Conservation (phyloP, 768 basidiomycete genomes). For the Tylopilus plumbeoviolaceoides region DNA sequence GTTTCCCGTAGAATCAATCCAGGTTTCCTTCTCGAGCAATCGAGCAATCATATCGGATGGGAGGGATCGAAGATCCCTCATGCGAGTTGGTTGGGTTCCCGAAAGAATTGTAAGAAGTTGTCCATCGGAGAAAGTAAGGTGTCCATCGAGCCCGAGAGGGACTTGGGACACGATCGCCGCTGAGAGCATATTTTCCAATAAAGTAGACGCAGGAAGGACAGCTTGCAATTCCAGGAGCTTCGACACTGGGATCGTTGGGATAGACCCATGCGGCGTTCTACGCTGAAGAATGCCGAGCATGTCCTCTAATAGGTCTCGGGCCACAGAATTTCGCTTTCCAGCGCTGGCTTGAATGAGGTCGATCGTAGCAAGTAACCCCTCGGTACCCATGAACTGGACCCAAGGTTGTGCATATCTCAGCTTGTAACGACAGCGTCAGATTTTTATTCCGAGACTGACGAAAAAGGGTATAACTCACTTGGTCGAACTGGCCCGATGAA, state of each 20-base stretch:
- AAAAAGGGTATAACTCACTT: slow-evolving; percentile 3
- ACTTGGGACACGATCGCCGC: slow-evolving; percentile 35
- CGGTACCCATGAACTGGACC: slow-evolving; percentile 49
- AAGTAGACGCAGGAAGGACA: slow-evolving; percentile 31
- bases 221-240: slow-evolving; percentile 37
- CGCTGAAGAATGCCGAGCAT: slow-evolving; percentile 34
- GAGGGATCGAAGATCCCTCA: slow-evolving; percentile 4
- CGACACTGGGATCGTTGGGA: slow-evolving; percentile 26
- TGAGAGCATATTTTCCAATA: slow-evolving; percentile 49
- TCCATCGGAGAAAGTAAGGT: slow-evolving; percentile 4
- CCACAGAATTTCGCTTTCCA: neutral
- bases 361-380: slow-evolving; percentile 42
- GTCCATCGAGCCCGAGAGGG: slow-evolving; percentile 28
- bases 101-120: slow-evolving; percentile 5
- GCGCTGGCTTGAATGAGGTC: slow-evolving; percentile 31
- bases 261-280: slow-evolving; percentile 3
- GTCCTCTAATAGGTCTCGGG: slow-evolving; percentile 30
- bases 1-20: slow-evolving; percentile 42
- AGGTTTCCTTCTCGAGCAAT: slow-evolving; percentile 40
- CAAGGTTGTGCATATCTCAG: slow-evolving; percentile 34
- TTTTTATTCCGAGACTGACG: neutral
- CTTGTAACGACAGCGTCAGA: slow-evolving; percentile 7
- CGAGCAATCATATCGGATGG: slow-evolving; percentile 25
- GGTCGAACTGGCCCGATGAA: slow-evolving; percentile 7
- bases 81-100: neutral